Evolutionary conservation across 768 basidiomycete species (phyloP).

Genomic region (Crucibulum laeve): DNA sequence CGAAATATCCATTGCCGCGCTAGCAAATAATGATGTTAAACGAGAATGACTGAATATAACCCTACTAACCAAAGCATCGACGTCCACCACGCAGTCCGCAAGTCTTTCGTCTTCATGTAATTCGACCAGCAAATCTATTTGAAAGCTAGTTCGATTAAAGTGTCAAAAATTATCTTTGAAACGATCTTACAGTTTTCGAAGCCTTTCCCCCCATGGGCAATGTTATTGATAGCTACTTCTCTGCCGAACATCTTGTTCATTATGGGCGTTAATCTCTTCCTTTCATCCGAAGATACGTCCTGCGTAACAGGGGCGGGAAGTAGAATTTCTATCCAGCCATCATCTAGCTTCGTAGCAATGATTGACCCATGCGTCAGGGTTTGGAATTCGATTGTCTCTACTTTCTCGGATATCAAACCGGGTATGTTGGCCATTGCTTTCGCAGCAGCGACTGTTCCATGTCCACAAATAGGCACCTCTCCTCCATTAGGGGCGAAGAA

Average conservation of each 20-base stretch:
- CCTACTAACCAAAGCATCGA: constrained; percentile 27
- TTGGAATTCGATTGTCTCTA: constrained; percentile 29
- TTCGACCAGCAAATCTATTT: constrained; percentile 33
- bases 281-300: constrained; percentile 23
- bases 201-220: constrained; percentile 27
- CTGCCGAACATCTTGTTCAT: constrained; percentile 34
- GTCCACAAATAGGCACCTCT: constrained; percentile 36
- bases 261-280: constrained; percentile 19
- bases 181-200: constrained; percentile 25
- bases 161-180: not conserved
- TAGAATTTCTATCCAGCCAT: constrained; percentile 31
- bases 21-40: constrained; percentile 9
- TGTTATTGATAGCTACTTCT: constrained; percentile 30
- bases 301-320: constrained; percentile 23
- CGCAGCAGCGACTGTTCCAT: constrained; percentile 40
- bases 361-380: constrained; percentile 19
- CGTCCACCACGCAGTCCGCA: constrained; percentile 23
- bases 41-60: not conserved
- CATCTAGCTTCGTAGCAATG: constrained; percentile 22
- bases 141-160: not conserved
- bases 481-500: constrained; percentile 26
- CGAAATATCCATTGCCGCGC: constrained; percentile 26
- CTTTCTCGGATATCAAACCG: constrained; percentile 17
- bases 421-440: constrained; percentile 30
- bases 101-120: constrained; percentile 35